phyloP scores from a whole-genome alignment of 176 grass and related monocot species.

The Hordeum vulgare region DNA sequence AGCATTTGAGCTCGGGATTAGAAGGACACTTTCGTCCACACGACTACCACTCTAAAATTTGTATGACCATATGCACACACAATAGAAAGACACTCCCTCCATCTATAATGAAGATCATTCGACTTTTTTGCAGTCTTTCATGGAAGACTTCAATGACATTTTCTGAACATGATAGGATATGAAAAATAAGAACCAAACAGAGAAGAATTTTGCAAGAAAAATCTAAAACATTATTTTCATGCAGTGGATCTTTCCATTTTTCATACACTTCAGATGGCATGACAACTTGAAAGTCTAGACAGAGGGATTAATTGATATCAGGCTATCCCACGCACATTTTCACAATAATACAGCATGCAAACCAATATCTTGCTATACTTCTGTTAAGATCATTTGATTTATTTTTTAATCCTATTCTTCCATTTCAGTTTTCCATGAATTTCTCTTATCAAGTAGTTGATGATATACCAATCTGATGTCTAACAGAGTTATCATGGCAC shows the following conservation, averaged over 20 bases:
- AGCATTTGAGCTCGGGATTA: background rate
- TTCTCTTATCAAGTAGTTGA: constrained; percentile 16
- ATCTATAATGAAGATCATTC: background rate
- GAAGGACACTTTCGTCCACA: background rate
- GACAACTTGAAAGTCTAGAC: background rate
- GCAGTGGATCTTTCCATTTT: background rate
- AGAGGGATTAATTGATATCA: background rate
- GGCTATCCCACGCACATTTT: background rate
- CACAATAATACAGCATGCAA: background rate
- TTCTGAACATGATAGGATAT: background rate
- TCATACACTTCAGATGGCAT: background rate
- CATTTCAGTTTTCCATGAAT: background rate
- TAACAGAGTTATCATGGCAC: constrained; percentile 78
- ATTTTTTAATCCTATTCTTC: background rate
- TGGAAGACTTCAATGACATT: background rate
- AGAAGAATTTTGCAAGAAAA: background rate
- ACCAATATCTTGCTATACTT: background rate
- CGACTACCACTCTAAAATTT: background rate
- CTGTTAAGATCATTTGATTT: constrained; percentile 21
- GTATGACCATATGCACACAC: background rate
- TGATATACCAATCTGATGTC: constrained; percentile 24
- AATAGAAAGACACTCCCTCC: background rate
- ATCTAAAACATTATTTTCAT: background rate
- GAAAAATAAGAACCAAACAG: background rate
- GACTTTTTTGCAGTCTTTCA: background rate